phyloP scores from a whole-genome alignment of 1,284 basidiomycete genomes.

The Marasmius tenuissimus region DNA sequence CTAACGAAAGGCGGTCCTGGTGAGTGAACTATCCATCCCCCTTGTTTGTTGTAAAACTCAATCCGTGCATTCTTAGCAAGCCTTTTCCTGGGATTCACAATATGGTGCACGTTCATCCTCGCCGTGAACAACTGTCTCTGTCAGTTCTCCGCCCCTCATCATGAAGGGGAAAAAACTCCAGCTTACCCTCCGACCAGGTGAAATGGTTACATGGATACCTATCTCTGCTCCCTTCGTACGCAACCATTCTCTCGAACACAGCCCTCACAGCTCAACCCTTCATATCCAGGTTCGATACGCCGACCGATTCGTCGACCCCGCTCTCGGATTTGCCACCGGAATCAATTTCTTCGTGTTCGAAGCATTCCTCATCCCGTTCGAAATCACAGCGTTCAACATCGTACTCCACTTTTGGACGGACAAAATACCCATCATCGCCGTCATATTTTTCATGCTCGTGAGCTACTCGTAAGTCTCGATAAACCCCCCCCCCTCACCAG shows the following conservation, averaged over 20 bases:
- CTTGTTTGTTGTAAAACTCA: background rate
- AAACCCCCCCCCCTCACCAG: background rate
- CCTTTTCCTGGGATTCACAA: constrained; percentile 42
- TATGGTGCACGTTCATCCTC: constrained; percentile 45
- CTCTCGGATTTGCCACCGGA: constrained; percentile 44
- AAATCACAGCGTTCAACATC: constrained; percentile 44
- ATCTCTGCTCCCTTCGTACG: constrained; percentile 47
- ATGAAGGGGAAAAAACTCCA: background rate
- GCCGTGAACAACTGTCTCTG: constrained; percentile 46
- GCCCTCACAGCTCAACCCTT: background rate
- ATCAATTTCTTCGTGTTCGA: constrained; percentile 47
- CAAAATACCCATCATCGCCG: constrained; percentile 42
- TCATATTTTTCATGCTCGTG: constrained; percentile 40
- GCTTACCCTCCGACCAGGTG: constrained; percentile 27
- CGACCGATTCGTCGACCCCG: constrained; percentile 47
- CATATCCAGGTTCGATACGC: constrained; percentile 39
- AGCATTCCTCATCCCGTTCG: constrained; percentile 43
- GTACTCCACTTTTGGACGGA: constrained; percentile 49
- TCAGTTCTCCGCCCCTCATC: constrained; percentile 19
- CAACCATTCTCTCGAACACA: background rate
- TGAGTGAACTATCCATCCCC: constrained; percentile 15
- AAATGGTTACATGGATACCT: constrained; percentile 53
- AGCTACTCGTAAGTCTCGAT: constrained; percentile 34
- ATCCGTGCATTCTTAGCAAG: constrained; percentile 26
- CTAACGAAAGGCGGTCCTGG: constrained; percentile 46